Percentiles rank a stretch among this genome's conserved stretches.
These are phyloP conservation scores for Stereum hirsutum DNA, from an alignment of 1,284 basidiomycete species.

Conservation along the genomic window DNA sequence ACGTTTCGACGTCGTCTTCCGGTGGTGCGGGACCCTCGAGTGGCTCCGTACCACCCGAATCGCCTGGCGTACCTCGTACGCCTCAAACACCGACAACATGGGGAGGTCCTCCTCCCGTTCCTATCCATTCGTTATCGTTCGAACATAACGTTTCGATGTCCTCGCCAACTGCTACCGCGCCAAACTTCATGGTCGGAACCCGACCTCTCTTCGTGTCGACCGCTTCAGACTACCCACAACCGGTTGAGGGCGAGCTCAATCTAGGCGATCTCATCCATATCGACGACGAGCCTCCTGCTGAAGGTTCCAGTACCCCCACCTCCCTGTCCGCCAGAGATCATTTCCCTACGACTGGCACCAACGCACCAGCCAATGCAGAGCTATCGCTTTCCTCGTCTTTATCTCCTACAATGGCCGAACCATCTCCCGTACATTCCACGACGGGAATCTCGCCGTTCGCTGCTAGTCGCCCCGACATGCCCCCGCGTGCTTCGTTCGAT, in stretches of 20 bases:
- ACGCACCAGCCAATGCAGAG: conserved; percentile 7
- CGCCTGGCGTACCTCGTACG: conserved; percentile 9
- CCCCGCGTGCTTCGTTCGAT: conserved; percentile 49
- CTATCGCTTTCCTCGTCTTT: neutral
- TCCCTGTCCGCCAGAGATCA: neutral
- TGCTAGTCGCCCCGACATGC: conserved; percentile 30
- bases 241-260: conserved; percentile 55
- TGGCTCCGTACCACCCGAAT: conserved; percentile 10
- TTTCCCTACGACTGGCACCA: no score
- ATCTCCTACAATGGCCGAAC: neutral
- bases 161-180: conserved; percentile 17
- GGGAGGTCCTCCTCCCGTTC: conserved; percentile 50
- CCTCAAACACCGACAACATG: conserved; percentile 33
- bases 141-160: conserved; percentile 15
- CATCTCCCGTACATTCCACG: neutral
- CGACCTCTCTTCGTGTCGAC: conserved; percentile 33
- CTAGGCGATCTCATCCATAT: conserved; percentile 71
- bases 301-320: conserved; percentile 10
- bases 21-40: conserved; percentile 1
- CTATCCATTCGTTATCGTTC: conserved; percentile 27
- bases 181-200: conserved; percentile 15
- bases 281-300: conserved; percentile 48
- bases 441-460: conserved; percentile 44
- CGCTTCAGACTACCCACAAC: conserved; percentile 28
- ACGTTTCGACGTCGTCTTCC: conserved; percentile 9